phyloP scores from a whole-genome alignment of 2,329 filamentous ascomycete species.

The Exserohilum rostratum region DNA sequence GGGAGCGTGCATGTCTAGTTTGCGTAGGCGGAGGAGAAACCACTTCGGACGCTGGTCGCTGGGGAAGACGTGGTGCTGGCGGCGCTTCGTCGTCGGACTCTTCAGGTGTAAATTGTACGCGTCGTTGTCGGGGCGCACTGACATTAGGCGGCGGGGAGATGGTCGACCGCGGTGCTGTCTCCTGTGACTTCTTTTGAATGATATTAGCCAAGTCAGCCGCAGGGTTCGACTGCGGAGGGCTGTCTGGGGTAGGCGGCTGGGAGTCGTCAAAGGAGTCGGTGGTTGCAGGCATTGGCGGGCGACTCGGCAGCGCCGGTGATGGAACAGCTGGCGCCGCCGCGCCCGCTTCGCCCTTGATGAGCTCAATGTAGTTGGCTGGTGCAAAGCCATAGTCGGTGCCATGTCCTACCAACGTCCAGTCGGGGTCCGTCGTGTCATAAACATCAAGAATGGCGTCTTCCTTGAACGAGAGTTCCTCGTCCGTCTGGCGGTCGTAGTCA shows the following conservation, averaged over 20 bases:
- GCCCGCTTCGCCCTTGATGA: constrained; percentile 58
- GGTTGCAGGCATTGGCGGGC: constrained; percentile 48
- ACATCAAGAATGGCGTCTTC: constrained; percentile 85
- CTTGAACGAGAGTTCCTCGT: constrained; percentile 94
- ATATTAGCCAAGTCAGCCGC: constrained; percentile 64
- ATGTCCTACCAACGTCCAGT: constrained; percentile 92
- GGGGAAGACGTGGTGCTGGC: constrained; percentile 65
- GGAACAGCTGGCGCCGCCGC: constrained; percentile 39
- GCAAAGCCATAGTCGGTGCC: constrained; percentile 91
- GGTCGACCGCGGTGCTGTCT: constrained; percentile 35
- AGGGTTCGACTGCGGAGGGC: constrained; percentile 58
- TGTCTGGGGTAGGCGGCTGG: constrained; percentile 52
- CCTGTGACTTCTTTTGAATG: constrained; percentile 56
- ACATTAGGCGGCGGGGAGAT: constrained; percentile 60
- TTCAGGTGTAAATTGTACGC: constrained; percentile 66
- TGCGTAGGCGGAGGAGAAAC: constrained; percentile 57
- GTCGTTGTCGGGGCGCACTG: constrained; percentile 54
- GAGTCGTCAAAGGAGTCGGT: constrained; percentile 53
- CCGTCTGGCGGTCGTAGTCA: constrained; percentile 95
- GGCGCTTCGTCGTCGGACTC: constrained; percentile 70
- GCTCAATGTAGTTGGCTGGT: constrained; percentile 93
- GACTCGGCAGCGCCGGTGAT: constrained; percentile 53
- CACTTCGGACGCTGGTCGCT: constrained; percentile 64
- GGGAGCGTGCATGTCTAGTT: constrained; percentile 50
- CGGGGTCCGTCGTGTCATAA: constrained; percentile 88